Evolutionary conservation across 352 stramenopile species (phyloP), one percentile per base, ranked within the genome.

Genomic region (Blastocystis sp.): DNA sequence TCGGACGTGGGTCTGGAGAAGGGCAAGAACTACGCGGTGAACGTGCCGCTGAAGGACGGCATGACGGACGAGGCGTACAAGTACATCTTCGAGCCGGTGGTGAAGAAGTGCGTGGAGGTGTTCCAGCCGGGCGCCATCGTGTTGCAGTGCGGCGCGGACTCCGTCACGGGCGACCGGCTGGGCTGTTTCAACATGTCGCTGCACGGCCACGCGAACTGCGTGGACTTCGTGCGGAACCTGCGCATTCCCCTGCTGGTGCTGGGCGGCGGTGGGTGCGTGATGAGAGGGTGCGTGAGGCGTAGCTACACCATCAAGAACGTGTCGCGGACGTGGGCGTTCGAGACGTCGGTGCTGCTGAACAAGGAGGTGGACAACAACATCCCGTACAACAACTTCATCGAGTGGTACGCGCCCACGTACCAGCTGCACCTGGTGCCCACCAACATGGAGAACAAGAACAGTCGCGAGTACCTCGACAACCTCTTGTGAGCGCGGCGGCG

Each of bases 361-460:
- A 92, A 94, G 21, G 92, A 95, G 38, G 91, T 95, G 89, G 93
- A 95, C 89, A 95, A 95, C 91, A 94, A 97, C 2, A 98, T 99
- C 91, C 96, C 96, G 4, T 98, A 97, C 92, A 98, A 99, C 92
- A 95, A 98, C 91, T 99, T 98, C 92, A 98, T 98, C 92, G 96
- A 98, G 90, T 98, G 98, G 91, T 99, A 97, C 90, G 95, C 95
- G 10, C 96, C 96, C 4, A 96, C 98, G 90, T 98, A 98, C 92
- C 93, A 95, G 42, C 92, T 99, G 42, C 96, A 99, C 91, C 93
- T 98, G 91, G 95, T 95, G 40, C 95, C 98, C 24, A 97, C 92
- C 90, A 98, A 98, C 91, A 98, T 98, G 96, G 95, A 98, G 90
- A 98, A 99, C 90, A 92, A 98, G 61, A 99, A 99, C 92, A 97